phyloP scores from a whole-genome alignment of 257 asterid species.

The Asclepias syriaca region DNA sequence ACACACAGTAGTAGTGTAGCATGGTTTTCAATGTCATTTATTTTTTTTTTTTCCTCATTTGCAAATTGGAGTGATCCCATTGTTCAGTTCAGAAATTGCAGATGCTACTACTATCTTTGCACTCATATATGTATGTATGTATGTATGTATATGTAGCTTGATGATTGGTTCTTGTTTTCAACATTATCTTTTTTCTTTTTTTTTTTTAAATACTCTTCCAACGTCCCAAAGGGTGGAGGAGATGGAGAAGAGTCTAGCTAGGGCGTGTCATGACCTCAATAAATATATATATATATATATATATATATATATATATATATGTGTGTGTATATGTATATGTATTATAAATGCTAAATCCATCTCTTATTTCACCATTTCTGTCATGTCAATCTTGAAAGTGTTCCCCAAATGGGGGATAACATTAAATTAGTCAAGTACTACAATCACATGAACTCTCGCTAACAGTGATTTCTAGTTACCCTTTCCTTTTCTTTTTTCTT shows the following conservation, averaged over 20 bases:
- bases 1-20: too few relatives aligned
- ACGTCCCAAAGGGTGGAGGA: background rate
- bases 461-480: constrained; percentile 34
- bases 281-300: background rate
- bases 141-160: background rate
- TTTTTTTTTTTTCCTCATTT: background rate
- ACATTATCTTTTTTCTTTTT: background rate
- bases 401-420: constrained; percentile 48
- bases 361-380: constrained; percentile 38
- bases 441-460: constrained; percentile 36
- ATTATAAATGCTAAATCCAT: constrained; percentile 20
- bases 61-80: background rate
- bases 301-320: too few relatives aligned
- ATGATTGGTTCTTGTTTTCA: background rate
- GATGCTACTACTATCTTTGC: background rate
- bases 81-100: background rate
- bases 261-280: constrained; percentile 17
- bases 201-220: background rate
- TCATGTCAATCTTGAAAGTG: constrained; percentile 40
- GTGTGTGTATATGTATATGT: too few relatives aligned
- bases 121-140: too few relatives aligned
- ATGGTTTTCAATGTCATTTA: background rate
- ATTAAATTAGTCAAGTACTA: constrained; percentile 37
- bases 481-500: background rate
- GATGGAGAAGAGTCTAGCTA: background rate